Conservation (phyloP, 2,329 filamentous ascomycete species). For the Penicillium sp. region DNA sequence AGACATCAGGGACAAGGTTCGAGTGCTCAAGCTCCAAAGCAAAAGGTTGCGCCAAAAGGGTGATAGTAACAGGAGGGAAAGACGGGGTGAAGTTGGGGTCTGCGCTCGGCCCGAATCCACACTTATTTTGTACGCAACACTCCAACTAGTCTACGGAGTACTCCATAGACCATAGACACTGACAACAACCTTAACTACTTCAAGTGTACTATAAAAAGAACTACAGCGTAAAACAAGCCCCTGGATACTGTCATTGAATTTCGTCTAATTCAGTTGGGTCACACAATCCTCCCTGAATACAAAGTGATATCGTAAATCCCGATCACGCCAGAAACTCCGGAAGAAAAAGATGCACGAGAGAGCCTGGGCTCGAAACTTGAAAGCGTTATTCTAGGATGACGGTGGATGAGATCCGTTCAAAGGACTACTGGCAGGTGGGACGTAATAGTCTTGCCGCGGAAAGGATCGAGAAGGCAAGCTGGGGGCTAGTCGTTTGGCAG, state of each 20-base stretch:
- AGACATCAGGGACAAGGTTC: slow-evolving; percentile 56
- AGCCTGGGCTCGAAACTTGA: slow-evolving; percentile 4
- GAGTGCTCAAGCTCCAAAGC: not conserved
- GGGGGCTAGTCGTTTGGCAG: slow-evolving; percentile 36
- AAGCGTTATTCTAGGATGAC: slow-evolving; percentile 19
- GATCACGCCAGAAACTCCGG: slow-evolving; percentile 21
- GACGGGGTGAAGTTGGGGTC: not conserved
- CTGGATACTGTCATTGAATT: not conserved
- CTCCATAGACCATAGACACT: too few relatives aligned
- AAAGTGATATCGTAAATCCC: slow-evolving; percentile 5
- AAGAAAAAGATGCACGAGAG: slow-evolving; percentile 14
- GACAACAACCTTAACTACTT: too few relatives aligned
- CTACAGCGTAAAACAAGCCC: too few relatives aligned
- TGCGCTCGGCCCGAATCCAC: not conserved
- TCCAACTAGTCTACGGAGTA: not conserved
- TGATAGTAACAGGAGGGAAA: not conserved
- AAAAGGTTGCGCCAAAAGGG: not conserved
- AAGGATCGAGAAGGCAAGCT: slow-evolving; percentile 23
- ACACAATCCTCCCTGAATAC: slow-evolving; percentile 1
- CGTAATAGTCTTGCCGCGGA: slow-evolving; percentile 23
- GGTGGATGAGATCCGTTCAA: slow-evolving; percentile 22
- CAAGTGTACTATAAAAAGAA: too few relatives aligned
- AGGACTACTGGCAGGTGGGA: slow-evolving; percentile 22
- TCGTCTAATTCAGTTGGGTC: not conserved
- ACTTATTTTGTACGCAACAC: not conserved